Conservation (phyloP, 345 rosid genomes). For the Punica granatum region DNA sequence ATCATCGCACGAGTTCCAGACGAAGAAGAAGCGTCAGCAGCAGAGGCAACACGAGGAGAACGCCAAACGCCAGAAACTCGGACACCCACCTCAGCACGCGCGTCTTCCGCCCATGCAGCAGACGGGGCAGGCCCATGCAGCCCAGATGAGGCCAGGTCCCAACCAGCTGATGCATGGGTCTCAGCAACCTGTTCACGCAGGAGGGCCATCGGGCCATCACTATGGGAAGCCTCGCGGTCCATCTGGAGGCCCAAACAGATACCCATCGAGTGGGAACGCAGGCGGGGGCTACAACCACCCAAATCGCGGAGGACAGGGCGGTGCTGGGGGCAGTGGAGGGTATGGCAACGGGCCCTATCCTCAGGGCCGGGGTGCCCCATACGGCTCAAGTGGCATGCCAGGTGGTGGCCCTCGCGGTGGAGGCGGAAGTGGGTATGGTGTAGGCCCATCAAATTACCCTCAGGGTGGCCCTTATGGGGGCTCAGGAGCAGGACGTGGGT, state of each 20-base stretch:
- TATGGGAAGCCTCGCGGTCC: constrained; percentile 76
- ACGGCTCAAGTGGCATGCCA: constrained; percentile 52
- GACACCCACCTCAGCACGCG: constrained; percentile 68
- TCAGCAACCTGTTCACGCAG: constrained; percentile 69
- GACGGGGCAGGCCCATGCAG: constrained; percentile 60
- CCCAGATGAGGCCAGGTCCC: constrained; percentile 45
- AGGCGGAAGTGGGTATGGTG: constrained; percentile 56
- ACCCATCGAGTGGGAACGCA: constrained; percentile 48
- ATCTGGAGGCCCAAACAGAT: constrained; percentile 64
- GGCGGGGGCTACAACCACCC: constrained; percentile 49
- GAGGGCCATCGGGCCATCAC: constrained; percentile 51
- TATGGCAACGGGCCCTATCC: constrained; percentile 71
- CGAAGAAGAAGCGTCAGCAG: constrained; percentile 92
- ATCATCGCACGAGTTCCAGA: constrained; percentile 93
- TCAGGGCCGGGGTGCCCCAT: constrained; percentile 74
- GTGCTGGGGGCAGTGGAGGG: constrained; percentile 63
- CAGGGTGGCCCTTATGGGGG: constrained; percentile 70
- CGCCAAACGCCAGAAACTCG: constrained; percentile 81
- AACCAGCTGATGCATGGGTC: constrained; percentile 47
- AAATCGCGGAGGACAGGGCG: constrained; percentile 43
- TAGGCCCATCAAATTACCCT: constrained; percentile 62
- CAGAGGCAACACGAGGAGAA: constrained; percentile 82
- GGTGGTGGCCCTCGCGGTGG: constrained; percentile 65
- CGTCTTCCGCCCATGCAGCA: constrained; percentile 84
- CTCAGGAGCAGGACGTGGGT: constrained; percentile 69